Evolutionary conservation across 176 grass and related monocot genomes (phyloP).

Genomic region (Cenchrus purpureus): DNA sequence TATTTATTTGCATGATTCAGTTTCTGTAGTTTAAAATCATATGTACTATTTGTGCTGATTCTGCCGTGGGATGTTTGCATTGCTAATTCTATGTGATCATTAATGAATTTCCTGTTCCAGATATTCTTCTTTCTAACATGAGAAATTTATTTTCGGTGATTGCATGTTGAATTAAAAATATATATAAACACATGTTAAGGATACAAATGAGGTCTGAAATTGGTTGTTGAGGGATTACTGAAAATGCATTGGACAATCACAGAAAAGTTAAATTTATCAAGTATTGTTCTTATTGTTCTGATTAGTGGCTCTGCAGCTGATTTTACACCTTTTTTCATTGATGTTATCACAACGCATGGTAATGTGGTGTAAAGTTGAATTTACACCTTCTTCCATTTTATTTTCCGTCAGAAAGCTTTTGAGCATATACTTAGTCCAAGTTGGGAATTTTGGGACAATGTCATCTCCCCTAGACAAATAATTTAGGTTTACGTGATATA

Average conservation of each 20-base stretch:
- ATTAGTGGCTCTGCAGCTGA: conserved; percentile 22
- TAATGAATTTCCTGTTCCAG: neutral
- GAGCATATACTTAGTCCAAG: neutral
- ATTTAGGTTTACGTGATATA: neutral
- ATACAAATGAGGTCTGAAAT: conserved; percentile 7
- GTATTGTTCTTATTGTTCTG: neutral
- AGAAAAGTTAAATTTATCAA: neutral
- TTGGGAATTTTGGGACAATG: neutral
- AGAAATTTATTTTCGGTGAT: neutral
- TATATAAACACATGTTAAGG: neutral
- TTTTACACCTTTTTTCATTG: neutral
- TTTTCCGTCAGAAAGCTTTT: neutral
- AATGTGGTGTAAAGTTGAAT: neutral
- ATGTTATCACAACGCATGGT: neutral
- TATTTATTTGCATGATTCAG: neutral
- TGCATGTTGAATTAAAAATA: neutral
- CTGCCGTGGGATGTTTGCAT: neutral
- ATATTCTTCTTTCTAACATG: neutral
- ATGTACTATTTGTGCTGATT: neutral
- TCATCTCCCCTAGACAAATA: neutral
- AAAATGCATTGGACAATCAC: neutral
- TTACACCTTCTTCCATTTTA: neutral
- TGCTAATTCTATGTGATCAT: neutral
- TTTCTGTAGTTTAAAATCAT: neutral
- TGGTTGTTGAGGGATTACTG: neutral